These are phyloP conservation scores for Drechslerella stenobrocha DNA, from an alignment of 2,329 filamentous ascomycete species.

Conservation along the genomic window DNA sequence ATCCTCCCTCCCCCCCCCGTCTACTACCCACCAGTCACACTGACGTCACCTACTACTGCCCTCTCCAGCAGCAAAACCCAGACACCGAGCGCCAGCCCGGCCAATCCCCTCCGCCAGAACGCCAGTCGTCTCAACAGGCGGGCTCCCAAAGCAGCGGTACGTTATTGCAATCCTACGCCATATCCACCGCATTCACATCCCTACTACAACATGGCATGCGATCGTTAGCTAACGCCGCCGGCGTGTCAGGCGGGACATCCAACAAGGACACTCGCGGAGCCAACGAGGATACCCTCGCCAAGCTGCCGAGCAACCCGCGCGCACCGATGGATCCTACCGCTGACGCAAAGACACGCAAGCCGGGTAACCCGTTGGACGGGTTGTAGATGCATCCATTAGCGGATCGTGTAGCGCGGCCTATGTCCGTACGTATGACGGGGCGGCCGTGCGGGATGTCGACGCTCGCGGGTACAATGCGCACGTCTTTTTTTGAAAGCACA, in stretches of 20 bases:
- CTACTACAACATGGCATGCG: no score
- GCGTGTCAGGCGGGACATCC: constrained; percentile 23
- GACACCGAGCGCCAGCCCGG: not conserved
- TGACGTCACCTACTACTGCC: no score
- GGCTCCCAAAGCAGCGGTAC: constrained; percentile 28
- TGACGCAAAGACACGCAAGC: constrained; percentile 40
- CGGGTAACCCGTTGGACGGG: constrained; percentile 23
- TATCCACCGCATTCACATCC: not conserved
- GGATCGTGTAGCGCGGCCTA: no score
- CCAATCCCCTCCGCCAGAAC: constrained; percentile 33
- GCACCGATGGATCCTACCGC: constrained; percentile 27
- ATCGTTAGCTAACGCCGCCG: no score
- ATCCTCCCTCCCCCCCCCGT: not conserved
- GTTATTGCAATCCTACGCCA: no score
- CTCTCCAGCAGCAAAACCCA: not conserved
- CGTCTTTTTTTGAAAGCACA: no score
- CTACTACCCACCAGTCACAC: not conserved
- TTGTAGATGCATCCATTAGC: no score
- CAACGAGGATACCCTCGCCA: constrained; percentile 34
- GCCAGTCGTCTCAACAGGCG: constrained; percentile 30
- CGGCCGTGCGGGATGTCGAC: no score
- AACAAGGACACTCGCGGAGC: constrained; percentile 10
- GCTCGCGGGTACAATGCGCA: no score
- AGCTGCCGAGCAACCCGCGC: constrained; percentile 18
- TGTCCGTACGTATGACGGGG: no score